Conservation (phyloP, 257 asterid genomes). For the Penstemon newberryi region DNA sequence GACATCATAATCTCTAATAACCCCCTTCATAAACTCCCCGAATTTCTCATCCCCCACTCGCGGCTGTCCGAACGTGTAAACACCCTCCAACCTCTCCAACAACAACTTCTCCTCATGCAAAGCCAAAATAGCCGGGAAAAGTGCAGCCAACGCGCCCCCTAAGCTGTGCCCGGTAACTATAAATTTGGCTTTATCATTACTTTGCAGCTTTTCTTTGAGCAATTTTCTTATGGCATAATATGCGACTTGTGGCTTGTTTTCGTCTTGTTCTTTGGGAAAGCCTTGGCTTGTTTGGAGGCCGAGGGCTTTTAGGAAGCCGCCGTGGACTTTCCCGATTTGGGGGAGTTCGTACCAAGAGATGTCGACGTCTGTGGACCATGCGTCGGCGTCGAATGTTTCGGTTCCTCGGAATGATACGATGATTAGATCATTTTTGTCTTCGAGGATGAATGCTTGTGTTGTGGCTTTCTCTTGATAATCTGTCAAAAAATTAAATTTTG, state of each 20-base stretch:
- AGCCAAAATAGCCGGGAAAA: conserved; percentile 42
- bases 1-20: conserved; percentile 26
- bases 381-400: conserved; percentile 43
- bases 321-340: conserved; percentile 43
- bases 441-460: conserved; percentile 45
- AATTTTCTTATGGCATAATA: conserved; percentile 41
- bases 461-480: conserved; percentile 46
- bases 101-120: conserved; percentile 40
- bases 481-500: conserved; percentile 3
- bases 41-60: conserved; percentile 48
- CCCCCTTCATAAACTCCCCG: conserved; percentile 35
- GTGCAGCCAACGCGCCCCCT: conserved; percentile 53
- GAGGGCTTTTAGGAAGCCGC: conserved; percentile 58
- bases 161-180: conserved; percentile 58
- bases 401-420: conserved; percentile 48
- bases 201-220: conserved; percentile 27
- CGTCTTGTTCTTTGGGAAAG: conserved; percentile 40
- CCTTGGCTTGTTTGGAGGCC: conserved; percentile 47
- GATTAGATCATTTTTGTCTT: conserved; percentile 36
- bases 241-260: conserved; percentile 32
- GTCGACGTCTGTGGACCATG: conserved; percentile 50
- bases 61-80: conserved; percentile 61
- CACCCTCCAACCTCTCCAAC: conserved; percentile 44
- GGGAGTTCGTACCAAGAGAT: conserved; percentile 51
- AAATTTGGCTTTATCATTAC: conserved; percentile 33